These are phyloP conservation scores for Fusarium sp. DNA, from an alignment of 2,329 filamentous ascomycete genomes.

Conservation along the genomic window DNA sequence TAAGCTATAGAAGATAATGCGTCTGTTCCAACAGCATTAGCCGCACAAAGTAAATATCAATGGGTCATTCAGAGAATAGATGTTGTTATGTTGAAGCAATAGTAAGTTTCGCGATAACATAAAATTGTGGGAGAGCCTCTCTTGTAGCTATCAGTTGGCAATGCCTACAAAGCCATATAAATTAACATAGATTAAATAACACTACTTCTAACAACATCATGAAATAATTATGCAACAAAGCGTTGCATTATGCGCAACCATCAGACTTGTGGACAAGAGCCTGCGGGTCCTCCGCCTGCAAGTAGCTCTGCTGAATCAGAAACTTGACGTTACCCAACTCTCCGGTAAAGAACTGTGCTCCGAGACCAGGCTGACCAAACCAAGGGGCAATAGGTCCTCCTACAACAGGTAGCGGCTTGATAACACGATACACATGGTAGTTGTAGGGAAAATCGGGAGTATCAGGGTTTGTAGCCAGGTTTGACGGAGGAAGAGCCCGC, in stretches of 20 bases:
- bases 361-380: constrained; percentile 64
- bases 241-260: constrained; percentile 17
- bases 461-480: constrained; percentile 52
- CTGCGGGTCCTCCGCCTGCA: constrained; percentile 28
- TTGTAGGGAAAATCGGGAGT: constrained; percentile 56
- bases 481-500: constrained; percentile 59
- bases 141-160: too few species aligned
- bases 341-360: constrained; percentile 51
- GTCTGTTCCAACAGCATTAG: too few species aligned
- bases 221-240: too few species aligned
- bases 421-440: constrained; percentile 61
- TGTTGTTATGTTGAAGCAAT: too few species aligned
- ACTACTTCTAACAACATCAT: not conserved
- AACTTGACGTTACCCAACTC: constrained; percentile 39
- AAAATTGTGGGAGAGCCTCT: too few species aligned
- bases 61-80: too few species aligned
- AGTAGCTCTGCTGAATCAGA: constrained; percentile 34
- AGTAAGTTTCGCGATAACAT: too few species aligned
- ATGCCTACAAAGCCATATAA: not conserved
- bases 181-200: not conserved
- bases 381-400: constrained; percentile 61
- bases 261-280: constrained; percentile 28
- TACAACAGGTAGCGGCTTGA: constrained; percentile 53
- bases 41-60: too few species aligned
- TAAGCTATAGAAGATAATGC: too few species aligned